Conservation (phyloP, 2,329 filamentous ascomycete species). For the Rutstroemia sp. region DNA sequence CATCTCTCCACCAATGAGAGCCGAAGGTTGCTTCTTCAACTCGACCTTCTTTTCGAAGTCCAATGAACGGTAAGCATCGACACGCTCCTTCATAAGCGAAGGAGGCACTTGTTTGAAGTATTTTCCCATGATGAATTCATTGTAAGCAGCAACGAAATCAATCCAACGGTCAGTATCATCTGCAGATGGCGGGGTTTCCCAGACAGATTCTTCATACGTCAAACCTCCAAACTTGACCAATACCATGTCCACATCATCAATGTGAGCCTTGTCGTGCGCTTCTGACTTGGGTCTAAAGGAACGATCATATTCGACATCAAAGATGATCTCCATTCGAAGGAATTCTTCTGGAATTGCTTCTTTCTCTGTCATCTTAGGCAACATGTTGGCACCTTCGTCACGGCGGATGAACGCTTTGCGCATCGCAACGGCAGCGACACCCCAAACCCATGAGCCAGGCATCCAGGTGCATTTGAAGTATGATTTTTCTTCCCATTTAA, state of each 20-base stretch:
- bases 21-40: constrained; percentile 63
- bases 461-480: constrained; percentile 83
- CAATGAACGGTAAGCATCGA: constrained; percentile 57
- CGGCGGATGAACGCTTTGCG: constrained; percentile 70
- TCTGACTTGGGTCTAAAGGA: constrained; percentile 46
- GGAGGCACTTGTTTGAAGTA: constrained; percentile 56
- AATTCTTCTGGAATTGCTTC: constrained; percentile 86
- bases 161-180: constrained; percentile 61
- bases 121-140: constrained; percentile 74
- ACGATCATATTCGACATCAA: constrained; percentile 66
- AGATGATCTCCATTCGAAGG: constrained; percentile 79
- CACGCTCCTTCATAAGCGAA: constrained; percentile 55
- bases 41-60: constrained; percentile 62
- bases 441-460: constrained; percentile 83
- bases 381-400: constrained; percentile 47
- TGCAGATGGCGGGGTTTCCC: constrained; percentile 69
- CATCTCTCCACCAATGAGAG: constrained; percentile 68
- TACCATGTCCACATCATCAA: constrained; percentile 64
- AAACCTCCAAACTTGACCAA: constrained; percentile 91
- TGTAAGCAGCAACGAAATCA: constrained; percentile 76
- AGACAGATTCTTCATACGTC: constrained; percentile 82
- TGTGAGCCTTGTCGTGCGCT: constrained; percentile 62
- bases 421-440: constrained; percentile 55
- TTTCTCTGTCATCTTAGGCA: constrained; percentile 62
- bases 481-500: constrained; percentile 79